Percentiles rank a stretch among this genome's conserved stretches.
Conservation (phyloP, 2,329 filamentous ascomycete species). For the Lasiodiplodia sp. region DNA sequence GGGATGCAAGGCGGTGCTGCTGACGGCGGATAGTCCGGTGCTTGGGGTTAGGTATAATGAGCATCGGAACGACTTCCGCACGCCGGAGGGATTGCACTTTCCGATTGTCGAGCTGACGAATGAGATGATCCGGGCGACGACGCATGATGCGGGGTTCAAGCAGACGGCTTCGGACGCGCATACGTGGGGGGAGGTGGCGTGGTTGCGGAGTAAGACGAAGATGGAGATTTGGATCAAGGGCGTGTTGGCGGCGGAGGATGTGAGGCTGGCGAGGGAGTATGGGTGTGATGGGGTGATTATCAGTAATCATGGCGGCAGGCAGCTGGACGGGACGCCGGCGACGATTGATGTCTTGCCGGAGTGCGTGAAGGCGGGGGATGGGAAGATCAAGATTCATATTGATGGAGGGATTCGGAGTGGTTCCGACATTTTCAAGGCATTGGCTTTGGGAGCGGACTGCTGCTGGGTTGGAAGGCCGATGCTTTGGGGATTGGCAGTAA, state of each 20-base stretch:
- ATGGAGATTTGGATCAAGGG: constrained; percentile 50
- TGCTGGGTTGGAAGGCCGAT: constrained; percentile 67
- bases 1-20: neutral
- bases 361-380: constrained; percentile 60
- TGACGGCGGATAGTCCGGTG: constrained; percentile 8
- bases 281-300: constrained; percentile 56
- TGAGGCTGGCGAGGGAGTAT: constrained; percentile 52
- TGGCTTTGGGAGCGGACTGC: constrained; percentile 68
- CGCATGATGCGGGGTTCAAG: constrained; percentile 41
- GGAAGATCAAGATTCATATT: constrained; percentile 60
- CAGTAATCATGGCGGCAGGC: constrained; percentile 46
- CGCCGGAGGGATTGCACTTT: constrained; percentile 35
- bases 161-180: constrained; percentile 38
- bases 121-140: constrained; percentile 37
- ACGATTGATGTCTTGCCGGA: constrained; percentile 52
- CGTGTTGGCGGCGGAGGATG: constrained; percentile 59
- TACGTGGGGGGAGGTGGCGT: constrained; percentile 35
- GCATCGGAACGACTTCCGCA: constrained; percentile 30
- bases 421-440: constrained; percentile 70
- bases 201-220: constrained; percentile 30
- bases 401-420: constrained; percentile 71
- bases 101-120: constrained; percentile 38
- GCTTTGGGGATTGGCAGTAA: constrained; percentile 47
- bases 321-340: constrained; percentile 34
- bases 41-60: constrained; percentile 2